Conservation (phyloP, 371 early-diverging fungal species). For the Mitosporidium daphniae region DNA sequence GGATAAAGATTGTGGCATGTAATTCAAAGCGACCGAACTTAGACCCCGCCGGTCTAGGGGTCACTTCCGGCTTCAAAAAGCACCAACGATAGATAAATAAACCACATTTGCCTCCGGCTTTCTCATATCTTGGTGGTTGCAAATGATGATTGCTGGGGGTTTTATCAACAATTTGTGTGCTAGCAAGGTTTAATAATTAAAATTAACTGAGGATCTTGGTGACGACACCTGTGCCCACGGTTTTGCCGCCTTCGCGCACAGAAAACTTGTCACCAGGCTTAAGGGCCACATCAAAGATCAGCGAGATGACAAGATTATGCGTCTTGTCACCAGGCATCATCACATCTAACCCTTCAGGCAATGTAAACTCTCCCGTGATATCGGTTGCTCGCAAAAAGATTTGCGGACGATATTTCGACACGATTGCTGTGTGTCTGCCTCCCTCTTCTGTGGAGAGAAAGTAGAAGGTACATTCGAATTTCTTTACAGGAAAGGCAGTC, state of each 20-base stretch:
- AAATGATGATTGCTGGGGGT: no score
- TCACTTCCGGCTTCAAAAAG: no score
- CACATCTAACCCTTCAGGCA: constrained; percentile 36
- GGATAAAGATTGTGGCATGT: constrained; percentile 46
- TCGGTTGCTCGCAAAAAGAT: constrained; percentile 68
- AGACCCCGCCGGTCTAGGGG: no score
- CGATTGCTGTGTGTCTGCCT: constrained; percentile 82
- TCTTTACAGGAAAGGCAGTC: constrained; percentile 51
- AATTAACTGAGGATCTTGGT: constrained; percentile 15
- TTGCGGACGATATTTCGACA: constrained; percentile 77
- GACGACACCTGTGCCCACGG: constrained; percentile 62
- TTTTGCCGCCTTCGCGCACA: constrained; percentile 81
- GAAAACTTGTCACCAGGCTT: constrained; percentile 75
- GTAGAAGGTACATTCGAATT: constrained; percentile 58
- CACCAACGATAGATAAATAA: no score
- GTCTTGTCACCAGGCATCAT: constrained; percentile 92
- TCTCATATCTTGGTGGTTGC: no score
- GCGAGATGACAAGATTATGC: constrained; percentile 33
- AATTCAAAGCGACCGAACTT: no score
- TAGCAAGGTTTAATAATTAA: no score
- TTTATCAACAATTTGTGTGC: no score
- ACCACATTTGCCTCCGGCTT: no score
- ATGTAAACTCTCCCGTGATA: constrained; percentile 35
- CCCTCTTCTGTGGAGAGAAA: constrained; percentile 84
- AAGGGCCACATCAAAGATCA: constrained; percentile 35